phyloP scores from a whole-genome alignment of 176 grass and related monocot species.

The Themeda triandra region DNA sequence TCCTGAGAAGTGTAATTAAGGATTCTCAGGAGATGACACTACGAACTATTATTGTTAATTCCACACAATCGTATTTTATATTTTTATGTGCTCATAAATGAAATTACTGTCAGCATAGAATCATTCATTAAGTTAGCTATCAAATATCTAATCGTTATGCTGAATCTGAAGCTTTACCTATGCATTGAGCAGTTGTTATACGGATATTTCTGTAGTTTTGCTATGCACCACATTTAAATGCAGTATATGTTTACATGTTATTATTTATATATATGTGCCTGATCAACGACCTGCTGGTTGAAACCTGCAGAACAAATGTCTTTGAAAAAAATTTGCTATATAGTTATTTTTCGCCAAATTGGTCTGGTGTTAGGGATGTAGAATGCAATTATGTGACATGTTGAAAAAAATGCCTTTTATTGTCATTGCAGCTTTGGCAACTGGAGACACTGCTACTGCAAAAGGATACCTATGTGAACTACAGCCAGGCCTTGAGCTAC shows the following conservation, averaged over 20 bases:
- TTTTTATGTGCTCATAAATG: background rate
- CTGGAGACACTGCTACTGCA: conserved; percentile 86
- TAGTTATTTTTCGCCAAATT: conserved; percentile 11
- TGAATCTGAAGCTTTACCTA: background rate
- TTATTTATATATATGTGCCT: background rate
- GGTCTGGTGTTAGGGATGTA: background rate
- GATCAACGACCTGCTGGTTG: background rate
- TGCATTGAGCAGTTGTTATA: background rate
- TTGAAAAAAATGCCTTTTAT: background rate
- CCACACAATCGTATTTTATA: background rate
- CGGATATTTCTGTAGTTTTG: background rate
- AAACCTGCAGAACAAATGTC: background rate
- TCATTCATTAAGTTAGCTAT: background rate
- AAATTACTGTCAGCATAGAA: background rate
- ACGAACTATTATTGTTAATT: background rate
- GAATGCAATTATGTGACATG: background rate
- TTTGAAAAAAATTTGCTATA: background rate
- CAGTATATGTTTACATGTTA: background rate
- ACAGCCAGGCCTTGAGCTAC: conserved; percentile 86
- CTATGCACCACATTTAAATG: background rate
- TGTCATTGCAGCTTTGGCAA: conserved; percentile 79
- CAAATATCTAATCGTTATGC: background rate
- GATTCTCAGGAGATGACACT: conserved; percentile 1
- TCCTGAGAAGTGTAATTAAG: conserved; percentile 15
- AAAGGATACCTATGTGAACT: conserved; percentile 89